phyloP scores from a whole-genome alignment of 2,329 filamentous ascomycete genomes.

The Ascochyta clinopodiicola region DNA sequence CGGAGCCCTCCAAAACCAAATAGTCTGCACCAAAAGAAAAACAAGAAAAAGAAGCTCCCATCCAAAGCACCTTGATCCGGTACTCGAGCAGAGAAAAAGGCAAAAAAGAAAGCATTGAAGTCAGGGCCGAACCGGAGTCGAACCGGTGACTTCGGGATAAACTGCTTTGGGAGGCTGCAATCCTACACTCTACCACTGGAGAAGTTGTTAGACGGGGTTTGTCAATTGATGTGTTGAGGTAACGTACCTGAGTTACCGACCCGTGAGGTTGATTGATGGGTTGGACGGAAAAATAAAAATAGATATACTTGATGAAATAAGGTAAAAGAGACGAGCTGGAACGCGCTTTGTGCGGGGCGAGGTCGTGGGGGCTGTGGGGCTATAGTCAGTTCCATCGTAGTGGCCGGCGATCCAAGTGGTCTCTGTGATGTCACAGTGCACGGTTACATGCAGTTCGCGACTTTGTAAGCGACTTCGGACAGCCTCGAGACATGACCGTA shows the following conservation, averaged over 20 bases:
- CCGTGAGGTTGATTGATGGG: not conserved
- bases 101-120: slow-evolving; percentile 1
- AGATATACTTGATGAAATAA: no score
- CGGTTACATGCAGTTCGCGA: not conserved
- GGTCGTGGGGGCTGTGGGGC: no score
- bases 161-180: slow-evolving; percentile 21
- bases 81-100: not conserved
- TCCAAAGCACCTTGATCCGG: no score
- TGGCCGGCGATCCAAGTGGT: no score
- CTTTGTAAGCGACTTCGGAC: not conserved
- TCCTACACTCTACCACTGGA: slow-evolving; percentile 21
- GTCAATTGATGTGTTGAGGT: not conserved
- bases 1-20: no score
- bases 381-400: no score
- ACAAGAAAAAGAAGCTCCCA: no score
- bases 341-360: no score
- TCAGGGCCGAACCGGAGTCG: slow-evolving; percentile 25
- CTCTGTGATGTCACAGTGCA: no score
- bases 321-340: no score
- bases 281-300: accelerated
- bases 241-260: slow-evolving; percentile 23
- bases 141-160: slow-evolving; percentile 27
- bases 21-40: no score
- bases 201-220: not conserved
- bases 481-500: not conserved